Percentiles rank a stretch among this genome's conserved stretches.
Conservation (phyloP, 176 grass and related monocot species). For the Bothriochloa decipiens region DNA sequence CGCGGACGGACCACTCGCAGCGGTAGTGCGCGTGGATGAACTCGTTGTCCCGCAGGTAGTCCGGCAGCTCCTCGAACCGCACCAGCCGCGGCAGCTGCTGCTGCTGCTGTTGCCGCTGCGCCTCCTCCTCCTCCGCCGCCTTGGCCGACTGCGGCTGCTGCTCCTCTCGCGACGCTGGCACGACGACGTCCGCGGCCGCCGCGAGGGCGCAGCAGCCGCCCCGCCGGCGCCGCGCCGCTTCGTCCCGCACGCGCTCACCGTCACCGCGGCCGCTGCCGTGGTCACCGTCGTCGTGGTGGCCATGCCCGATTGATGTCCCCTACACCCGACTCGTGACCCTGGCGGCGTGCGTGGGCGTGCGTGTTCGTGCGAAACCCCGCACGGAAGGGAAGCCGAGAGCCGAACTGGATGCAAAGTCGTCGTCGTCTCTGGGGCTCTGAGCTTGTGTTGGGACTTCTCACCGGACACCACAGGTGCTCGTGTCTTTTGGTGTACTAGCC, state of each 20-base stretch:
- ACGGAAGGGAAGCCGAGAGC: neutral
- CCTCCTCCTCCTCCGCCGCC: neutral
- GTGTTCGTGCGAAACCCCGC: neutral
- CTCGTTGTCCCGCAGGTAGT: conserved; percentile 89
- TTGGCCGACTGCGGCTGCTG: neutral
- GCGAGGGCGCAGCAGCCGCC: neutral
- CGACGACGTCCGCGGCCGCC: neutral
- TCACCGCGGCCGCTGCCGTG: neutral
- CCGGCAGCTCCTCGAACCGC: conserved; percentile 90
- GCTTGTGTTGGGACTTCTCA: too few species aligned
- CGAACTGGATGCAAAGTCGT: neutral
- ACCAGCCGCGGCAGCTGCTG: conserved; percentile 39
- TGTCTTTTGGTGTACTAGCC: too few species aligned
- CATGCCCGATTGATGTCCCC: neutral
- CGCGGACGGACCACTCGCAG: conserved; percentile 79
- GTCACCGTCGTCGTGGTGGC: conserved; percentile 4
- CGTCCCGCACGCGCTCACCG: neutral
- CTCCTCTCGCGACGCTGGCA: neutral
- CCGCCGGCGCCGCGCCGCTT: neutral
- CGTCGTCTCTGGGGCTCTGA: neutral
- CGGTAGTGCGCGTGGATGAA: conserved; percentile 79
- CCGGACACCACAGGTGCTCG: too few species aligned
- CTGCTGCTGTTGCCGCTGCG: neutral
- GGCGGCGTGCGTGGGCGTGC: neutral
- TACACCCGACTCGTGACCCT: neutral